phyloP scores from a whole-genome alignment of 2,329 filamentous ascomycete species.

The Aureobasidium sp. region DNA sequence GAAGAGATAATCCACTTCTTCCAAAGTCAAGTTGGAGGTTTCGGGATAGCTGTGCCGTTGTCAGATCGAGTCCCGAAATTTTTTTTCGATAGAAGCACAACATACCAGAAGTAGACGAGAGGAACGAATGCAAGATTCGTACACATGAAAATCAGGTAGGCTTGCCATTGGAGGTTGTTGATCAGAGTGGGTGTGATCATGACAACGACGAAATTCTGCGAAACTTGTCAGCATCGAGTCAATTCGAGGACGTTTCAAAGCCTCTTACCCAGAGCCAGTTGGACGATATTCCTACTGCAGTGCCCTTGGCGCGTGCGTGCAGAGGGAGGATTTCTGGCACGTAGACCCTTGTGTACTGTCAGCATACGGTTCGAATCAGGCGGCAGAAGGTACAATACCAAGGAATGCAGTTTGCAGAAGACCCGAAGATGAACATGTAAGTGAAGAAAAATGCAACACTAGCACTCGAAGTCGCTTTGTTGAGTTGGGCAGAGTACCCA shows the following conservation, averaged over 20 bases:
- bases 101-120: conserved; percentile 44
- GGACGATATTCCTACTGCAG: conserved; percentile 42
- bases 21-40: conserved; percentile 37
- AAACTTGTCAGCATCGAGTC: neutral
- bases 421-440: conserved; percentile 36
- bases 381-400: conserved; percentile 27
- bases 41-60: conserved; percentile 33
- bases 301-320: conserved; percentile 45
- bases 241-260: too few relatives aligned
- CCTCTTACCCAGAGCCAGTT: conserved; percentile 44
- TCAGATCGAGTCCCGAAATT: conserved; percentile 34
- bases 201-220: conserved; percentile 43
- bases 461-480: conserved; percentile 38
- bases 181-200: conserved; percentile 49
- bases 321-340: conserved; percentile 46
- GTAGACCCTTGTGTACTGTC: conserved; percentile 30
- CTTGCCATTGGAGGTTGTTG: conserved; percentile 42
- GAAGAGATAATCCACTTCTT: conserved; percentile 41
- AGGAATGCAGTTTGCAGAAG: conserved; percentile 42
- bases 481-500: conserved; percentile 27
- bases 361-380: neutral
- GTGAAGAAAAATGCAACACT: conserved; percentile 47
- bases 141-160: conserved; percentile 48
- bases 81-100: conserved; percentile 28
- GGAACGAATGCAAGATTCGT: conserved; percentile 42